Base-by-base conservation (phyloP, 2,329 filamentous ascomycete genomes). In the Neonectria ditissima region DNA sequence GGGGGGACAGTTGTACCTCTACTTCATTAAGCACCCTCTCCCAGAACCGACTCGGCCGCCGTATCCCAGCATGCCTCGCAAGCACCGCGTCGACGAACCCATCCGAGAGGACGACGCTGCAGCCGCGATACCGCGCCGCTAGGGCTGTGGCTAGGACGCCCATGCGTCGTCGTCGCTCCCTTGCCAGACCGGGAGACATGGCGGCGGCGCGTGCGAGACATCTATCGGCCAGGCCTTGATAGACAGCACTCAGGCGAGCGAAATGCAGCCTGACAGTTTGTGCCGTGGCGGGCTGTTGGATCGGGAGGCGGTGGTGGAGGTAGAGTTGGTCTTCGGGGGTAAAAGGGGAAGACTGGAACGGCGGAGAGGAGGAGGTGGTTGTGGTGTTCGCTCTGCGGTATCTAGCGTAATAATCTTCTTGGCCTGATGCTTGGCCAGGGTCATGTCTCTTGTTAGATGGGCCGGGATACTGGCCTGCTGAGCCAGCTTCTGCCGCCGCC, bases 11-110 rank as follows among this genome's bases (percentile, higher is more conserved):
- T 5, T 55, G 43, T 44, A 67, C 67, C 57, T 69, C 67, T 6
- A 66, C 57, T n/a, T 69, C 62, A 2, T 64, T 60, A 4, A 69
- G 57, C 24, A 67, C 59, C 13, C n/a, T 56, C 14, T 67, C 65
- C 67, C 65, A 67, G 41, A 67, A 67, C 22, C 50, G 51, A 18
- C 65, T 67, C 18, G 55, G 54, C 4, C 67, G 54, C 16, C 37
- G 48, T 18, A 62, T 41, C 10, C 48, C 6, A 3, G 51, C 59
- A 41, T 59, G 55, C 43, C 56, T 58, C 3, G 44, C 34, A n/a
- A 69, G 44, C 16, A 58, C 56, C 8, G 30, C 16, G 8, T 55
- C 8, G 6, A 63, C 51, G 8, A 69, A 52, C 5, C 22, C 43
- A 28, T 65, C 60, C 9, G 67, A 62, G 13, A 67, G 62, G 32